These are phyloP conservation scores for Rhizopogon vinicolor DNA, from an alignment of 768 basidiomycete species.

Conservation along the genomic window DNA sequence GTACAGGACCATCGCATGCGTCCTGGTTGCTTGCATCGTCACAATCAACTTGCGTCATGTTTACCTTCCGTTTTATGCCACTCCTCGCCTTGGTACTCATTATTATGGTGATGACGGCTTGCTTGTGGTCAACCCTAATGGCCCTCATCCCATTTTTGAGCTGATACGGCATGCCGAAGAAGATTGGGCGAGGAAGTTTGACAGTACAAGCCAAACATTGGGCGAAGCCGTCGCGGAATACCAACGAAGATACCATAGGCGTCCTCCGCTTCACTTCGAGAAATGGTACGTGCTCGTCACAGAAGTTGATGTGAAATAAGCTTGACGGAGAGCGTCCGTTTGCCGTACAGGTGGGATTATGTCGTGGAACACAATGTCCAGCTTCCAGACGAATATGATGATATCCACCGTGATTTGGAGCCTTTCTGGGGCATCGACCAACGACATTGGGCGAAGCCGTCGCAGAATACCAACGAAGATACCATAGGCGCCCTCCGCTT, in stretches of 20 bases:
- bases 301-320: too few species aligned
- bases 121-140: conserved; percentile 29
- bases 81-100: conserved; percentile 11
- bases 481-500: conserved; percentile 30
- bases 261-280: conserved; percentile 38
- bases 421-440: conserved; percentile 34
- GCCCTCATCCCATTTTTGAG: conserved; percentile 40
- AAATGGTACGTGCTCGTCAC: conserved; percentile 28
- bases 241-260: conserved; percentile 26
- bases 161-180: conserved; percentile 32
- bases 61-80: too few species aligned
- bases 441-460: conserved; percentile 33
- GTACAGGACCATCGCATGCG: not conserved
- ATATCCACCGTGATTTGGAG: conserved; percentile 33
- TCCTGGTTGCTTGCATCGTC: not conserved
- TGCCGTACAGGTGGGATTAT: conserved; percentile 36
- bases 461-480: conserved; percentile 33
- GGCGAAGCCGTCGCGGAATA: conserved; percentile 36
- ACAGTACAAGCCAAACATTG: conserved; percentile 32
- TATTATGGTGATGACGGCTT: conserved; percentile 21
- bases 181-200: conserved; percentile 31
- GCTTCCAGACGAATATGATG: conserved; percentile 44
- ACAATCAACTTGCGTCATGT: not conserved
- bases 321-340: not conserved
- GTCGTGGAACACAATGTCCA: conserved; percentile 33